Base-by-base conservation (phyloP, 1,284 basidiomycete species). In the Apiotrichum porosum region DNA sequence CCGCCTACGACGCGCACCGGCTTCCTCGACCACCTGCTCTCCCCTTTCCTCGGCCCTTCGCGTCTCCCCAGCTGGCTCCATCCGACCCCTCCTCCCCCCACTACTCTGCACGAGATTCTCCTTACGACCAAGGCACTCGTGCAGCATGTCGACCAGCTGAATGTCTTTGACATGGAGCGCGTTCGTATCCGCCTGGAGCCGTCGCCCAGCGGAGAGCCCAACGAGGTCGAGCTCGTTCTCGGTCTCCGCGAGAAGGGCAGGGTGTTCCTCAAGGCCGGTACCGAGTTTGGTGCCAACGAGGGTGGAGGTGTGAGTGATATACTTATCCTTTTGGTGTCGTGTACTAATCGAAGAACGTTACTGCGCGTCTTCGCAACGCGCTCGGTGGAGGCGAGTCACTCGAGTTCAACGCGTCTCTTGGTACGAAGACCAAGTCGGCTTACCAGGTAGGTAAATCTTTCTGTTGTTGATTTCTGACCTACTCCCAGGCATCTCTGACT, bases 211-310 rank as follows among this genome's bases (percentile, higher is more conserved):
- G 82, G 86, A 0, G 71, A 77, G 18, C 70, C 76, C 1, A 80
- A 83, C 30, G 89, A 90, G 58, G 82, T 97, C n/a, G 90, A 97
- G 65, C 69, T 97, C 33, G 80, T 95, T 0, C 81, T 95, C 63
- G 78, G 79, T 33, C 81, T 89, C 12, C 80, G 80, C 37, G 92
- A 95, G 67, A 81, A 81, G 42, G 83, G 88, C 1, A 76, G 88
- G 26, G 83, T 86, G 60, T 92, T 83, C 62, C 67, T 94, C 19
- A 91, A 88, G 62, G 90, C 85, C 1, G 82, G 87, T 2, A 97
- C 94, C 1, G 92, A 97, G 65, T 79, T 97, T 4, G 95, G 95
- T 9, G 91, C 95, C 49, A 87, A 86, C 43, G 94, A 97, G 70
- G 94, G 90, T 9, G 89, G 78, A 45, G 89, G 88, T 19, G 89